A percentile compares a stretch with the other conserved stretches of the same genome.
phyloP scores from a whole-genome alignment of 371 early-diverging fungal genomes.

The Apophysomyces variabilis region DNA sequence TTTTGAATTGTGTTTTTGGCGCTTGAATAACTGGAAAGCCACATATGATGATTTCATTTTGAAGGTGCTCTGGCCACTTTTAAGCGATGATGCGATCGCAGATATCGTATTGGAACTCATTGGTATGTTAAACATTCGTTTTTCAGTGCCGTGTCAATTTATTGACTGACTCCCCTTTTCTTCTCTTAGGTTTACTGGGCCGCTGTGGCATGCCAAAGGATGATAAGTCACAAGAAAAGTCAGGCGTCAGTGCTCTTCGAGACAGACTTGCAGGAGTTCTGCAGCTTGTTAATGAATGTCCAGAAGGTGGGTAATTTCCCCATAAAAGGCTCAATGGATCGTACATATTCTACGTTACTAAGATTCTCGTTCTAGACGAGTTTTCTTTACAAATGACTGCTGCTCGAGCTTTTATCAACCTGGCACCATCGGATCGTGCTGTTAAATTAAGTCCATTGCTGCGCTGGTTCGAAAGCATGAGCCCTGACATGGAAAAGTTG shows the following conservation, averaged over 20 bases:
- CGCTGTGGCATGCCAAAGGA: conserved; percentile 4
- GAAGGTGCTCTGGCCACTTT: conserved; percentile 13
- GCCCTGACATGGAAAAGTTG: not conserved
- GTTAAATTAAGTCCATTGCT: not conserved
- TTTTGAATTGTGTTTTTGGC: conserved; percentile 20
- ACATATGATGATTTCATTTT: conserved; percentile 17
- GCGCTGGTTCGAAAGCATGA: conserved; percentile 4
- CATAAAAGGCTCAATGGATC: too few relatives aligned
- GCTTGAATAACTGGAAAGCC: conserved; percentile 16
- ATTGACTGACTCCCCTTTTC: not conserved
- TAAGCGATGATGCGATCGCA: conserved; percentile 7
- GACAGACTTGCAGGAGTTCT: not conserved
- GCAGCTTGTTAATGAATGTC: not conserved
- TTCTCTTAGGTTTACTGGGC: not conserved
- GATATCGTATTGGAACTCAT: conserved; percentile 22
- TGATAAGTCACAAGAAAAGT: conserved; percentile 1
- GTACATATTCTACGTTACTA: not conserved
- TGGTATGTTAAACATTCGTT: conserved; percentile 5
- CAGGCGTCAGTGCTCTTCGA: not conserved
- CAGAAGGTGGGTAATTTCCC: not conserved
- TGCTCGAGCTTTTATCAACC: not conserved
- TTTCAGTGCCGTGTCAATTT: too few relatives aligned
- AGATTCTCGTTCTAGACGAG: not conserved
- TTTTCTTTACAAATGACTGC: conserved; percentile 15
- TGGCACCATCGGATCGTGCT: conserved; percentile 5